A percentile compares a stretch with the other conserved stretches of the same genome.
Conservation (phyloP, 192 early-diverging fungal species). For the Coemansia sp. region DNA sequence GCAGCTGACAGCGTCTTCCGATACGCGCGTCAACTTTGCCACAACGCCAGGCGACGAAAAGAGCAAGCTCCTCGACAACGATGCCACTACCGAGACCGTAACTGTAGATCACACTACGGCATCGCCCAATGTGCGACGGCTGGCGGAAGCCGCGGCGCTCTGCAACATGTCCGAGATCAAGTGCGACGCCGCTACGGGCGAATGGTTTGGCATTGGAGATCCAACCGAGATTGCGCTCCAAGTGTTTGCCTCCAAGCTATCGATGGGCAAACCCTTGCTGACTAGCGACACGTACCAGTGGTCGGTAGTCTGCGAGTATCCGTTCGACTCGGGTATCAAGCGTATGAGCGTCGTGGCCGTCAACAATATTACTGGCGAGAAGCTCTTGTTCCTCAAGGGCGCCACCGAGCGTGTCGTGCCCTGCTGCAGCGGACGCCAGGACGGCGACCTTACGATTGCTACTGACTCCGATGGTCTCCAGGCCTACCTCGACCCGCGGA, state of each 20-base stretch:
- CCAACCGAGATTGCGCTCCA: constrained; percentile 94
- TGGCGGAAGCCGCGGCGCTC: constrained; percentile 69
- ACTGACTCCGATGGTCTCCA: constrained; percentile 47
- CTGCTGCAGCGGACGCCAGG: constrained; percentile 64
- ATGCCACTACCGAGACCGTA: constrained; percentile 13
- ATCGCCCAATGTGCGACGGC: constrained; percentile 49
- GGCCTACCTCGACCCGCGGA: constrained; percentile 59
- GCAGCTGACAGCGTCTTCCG: constrained; percentile 9
- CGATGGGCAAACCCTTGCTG: constrained; percentile 73
- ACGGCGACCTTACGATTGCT: constrained; percentile 29
- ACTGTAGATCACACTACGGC: constrained; percentile 46
- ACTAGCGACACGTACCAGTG: constrained; percentile 47
- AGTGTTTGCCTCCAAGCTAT: constrained; percentile 81
- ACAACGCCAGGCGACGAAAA: constrained; percentile 4
- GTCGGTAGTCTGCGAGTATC: constrained; percentile 64
- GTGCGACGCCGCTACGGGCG: constrained; percentile 61
- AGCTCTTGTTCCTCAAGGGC: constrained; percentile 81
- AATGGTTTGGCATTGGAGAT: constrained; percentile 82
- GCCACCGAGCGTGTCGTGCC: constrained; percentile 87
- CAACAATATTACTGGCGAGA: constrained; percentile 35
- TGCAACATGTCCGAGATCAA: constrained; percentile 85
- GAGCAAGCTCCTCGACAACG: constrained; percentile 1
- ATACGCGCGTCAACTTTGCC: constrained; percentile 30
- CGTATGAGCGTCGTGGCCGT: constrained; percentile 87
- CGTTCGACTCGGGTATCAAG: constrained; percentile 80